Evolutionary conservation across 2,329 filamentous ascomycete species (phyloP), one percentile per base, ranked within the genome.

Genomic region (Colletotrichum camelliae): DNA sequence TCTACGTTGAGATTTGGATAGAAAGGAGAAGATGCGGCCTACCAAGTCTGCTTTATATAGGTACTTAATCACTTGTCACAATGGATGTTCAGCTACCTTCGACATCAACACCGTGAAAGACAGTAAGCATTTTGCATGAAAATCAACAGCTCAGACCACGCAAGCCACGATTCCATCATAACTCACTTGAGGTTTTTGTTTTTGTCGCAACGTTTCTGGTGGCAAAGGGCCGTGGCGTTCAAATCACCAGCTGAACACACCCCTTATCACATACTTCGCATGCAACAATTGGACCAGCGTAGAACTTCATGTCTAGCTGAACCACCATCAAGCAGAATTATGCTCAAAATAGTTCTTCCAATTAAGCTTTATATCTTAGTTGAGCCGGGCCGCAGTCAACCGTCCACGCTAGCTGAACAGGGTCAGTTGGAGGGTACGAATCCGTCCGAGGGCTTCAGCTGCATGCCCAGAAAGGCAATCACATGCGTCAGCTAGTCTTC

Each of bases 131-230:
- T 24, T 13, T 1, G 4, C 43, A 13, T 52, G 5, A 1, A 5
- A 52, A 52, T 52, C 43, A 12, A 2, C 21, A 52, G 43, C 9
- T 7, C 12, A 21, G 10, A 13, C 43, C 10, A 21, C 43, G 43
- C 43, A 5, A 21, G n/a, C 43, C n/a, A 52, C 43, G 43, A 21
- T 52, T 52, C 6, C 6, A 13, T 4, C 6, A 24, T 13, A 7
- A n/a, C 1, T 52, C n/a, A 52, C 12, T 4, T 4, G 12, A 13
- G 5, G n/a, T 0, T 13, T 0, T 52, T 7, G 10, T 21, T 13
- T 24, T 12, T n/a, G 43, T n/a, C 43, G 3, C 10, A n/a, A 21
- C 6, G 43, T 52, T 13, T 52, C 43, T 24, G n/a, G 6, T 52
- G 43, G 43, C 12, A 16, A 13, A 52, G 43, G 13, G n/a, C 43